Percentiles rank a stretch among this genome's conserved stretches.
Conservation (phyloP, 208 protist genomes). For the Trypanosoma theileri region DNA sequence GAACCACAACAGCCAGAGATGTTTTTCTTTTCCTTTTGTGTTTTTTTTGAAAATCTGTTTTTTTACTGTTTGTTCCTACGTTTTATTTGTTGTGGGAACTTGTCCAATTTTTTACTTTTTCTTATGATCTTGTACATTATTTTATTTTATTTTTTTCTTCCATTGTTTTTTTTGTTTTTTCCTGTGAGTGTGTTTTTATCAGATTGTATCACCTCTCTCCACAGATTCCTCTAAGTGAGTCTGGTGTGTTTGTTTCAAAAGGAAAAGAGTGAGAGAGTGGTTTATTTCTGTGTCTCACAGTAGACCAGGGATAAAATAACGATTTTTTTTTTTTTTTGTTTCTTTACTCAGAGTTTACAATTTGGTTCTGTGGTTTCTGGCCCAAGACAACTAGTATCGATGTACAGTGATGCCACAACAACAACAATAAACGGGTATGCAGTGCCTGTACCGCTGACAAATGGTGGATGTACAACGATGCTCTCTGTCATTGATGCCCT, state of each 20-base stretch:
- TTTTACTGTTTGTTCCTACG: not conserved
- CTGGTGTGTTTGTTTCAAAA: no score
- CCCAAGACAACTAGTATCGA: not conserved
- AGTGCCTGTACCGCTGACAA: conserved; percentile 31
- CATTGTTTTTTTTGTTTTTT: conserved; percentile 4
- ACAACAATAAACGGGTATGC: conserved; percentile 22
- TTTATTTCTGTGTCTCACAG: no score
- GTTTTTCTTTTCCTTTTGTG: not conserved
- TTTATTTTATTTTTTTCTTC: conserved; percentile 1
- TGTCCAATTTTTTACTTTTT: no score
- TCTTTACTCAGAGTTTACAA: not conserved
- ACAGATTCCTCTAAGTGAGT: no score
- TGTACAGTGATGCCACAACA: conserved; percentile 21
- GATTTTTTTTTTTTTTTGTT: conserved; percentile 2
- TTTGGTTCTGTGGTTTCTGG: not conserved
- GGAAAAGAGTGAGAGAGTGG: no score
- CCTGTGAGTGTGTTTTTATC: not conserved
- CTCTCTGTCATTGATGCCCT: conserved; percentile 25
- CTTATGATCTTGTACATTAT: not conserved
- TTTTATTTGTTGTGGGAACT: no score
- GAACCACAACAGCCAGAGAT: not conserved
- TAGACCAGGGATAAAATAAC: not conserved
- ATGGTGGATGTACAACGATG: conserved; percentile 26
- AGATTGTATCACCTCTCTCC: no score
- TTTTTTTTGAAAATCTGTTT: conserved; percentile 3